Conservation (phyloP, 2,329 filamentous ascomycete genomes). For the Penicillium nordicum region DNA sequence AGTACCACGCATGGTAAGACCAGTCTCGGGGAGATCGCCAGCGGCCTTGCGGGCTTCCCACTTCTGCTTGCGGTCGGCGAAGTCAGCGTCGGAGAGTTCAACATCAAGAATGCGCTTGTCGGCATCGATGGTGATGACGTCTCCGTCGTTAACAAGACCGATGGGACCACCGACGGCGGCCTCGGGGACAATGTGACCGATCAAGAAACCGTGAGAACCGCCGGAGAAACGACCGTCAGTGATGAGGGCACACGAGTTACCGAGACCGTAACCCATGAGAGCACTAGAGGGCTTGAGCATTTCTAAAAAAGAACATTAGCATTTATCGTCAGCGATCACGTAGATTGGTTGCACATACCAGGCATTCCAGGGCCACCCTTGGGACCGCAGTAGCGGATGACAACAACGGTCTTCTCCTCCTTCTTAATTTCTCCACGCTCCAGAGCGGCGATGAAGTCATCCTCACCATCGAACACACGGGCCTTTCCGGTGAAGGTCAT, state of each 20-base stretch:
- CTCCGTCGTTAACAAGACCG: conserved; percentile 73
- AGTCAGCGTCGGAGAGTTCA: conserved; percentile 63
- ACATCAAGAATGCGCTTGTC: conserved; percentile 66
- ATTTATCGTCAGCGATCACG: not conserved
- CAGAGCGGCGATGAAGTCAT: conserved; percentile 64
- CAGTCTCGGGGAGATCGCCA: conserved; percentile 48
- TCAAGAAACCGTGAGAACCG: conserved; percentile 84
- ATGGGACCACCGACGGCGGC: conserved; percentile 85
- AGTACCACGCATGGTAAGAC: conserved; percentile 60
- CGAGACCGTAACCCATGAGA: conserved; percentile 70
- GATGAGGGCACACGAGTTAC: conserved; percentile 67
- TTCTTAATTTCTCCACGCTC: conserved; percentile 68
- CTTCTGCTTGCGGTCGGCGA: conserved; percentile 54
- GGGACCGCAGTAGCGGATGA: conserved; percentile 71
- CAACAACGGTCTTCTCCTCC: conserved; percentile 72
- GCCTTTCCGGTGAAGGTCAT: conserved; percentile 65
- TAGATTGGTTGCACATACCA: conserved; percentile 21
- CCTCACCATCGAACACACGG: conserved; percentile 67
- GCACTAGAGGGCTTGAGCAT: conserved; percentile 70
- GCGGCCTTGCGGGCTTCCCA: conserved; percentile 54
- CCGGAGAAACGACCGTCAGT: conserved; percentile 83
- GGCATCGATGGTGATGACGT: conserved; percentile 80
- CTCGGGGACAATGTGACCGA: conserved; percentile 87
- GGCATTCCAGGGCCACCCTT: conserved; percentile 72
- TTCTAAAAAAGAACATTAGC: conserved; percentile 61